A percentile compares a stretch with the other conserved stretches of the same genome.
Evolutionary conservation across 2,329 filamentous ascomycete species (phyloP).

Genomic region (Neoscytalidium dimidiatum): DNA sequence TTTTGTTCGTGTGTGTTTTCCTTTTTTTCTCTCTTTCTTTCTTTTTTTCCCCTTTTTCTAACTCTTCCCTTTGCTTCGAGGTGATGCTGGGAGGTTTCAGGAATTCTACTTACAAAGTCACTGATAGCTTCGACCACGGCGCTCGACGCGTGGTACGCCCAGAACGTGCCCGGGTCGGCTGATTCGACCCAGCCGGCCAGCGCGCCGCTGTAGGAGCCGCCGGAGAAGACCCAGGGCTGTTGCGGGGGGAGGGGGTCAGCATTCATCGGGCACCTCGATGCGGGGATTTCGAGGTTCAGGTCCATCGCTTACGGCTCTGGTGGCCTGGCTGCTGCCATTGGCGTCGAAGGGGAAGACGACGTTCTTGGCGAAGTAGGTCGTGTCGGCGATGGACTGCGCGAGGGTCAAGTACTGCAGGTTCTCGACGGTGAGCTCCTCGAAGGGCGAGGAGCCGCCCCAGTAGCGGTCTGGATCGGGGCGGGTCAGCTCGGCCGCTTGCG

Average conservation of each 20-base stretch:
- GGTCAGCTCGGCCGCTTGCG: background rate
- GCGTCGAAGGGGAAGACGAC: slow-evolving; percentile 57
- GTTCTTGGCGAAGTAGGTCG: slow-evolving; percentile 56
- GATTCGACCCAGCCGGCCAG: slow-evolving; percentile 59
- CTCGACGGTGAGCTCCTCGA: slow-evolving; percentile 51
- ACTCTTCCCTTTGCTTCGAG: no score
- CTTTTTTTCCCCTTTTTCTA: fast-evolving
- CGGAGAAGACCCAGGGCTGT: slow-evolving; percentile 57
- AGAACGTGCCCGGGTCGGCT: slow-evolving; percentile 57
- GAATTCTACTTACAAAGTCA: slow-evolving; percentile 40
- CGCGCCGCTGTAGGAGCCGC: slow-evolving; percentile 60
- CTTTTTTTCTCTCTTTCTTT: background rate
- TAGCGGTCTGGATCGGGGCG: slow-evolving; percentile 48
- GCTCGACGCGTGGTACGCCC: slow-evolving; percentile 61
- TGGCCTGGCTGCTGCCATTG: slow-evolving; percentile 50
- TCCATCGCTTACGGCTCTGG: slow-evolving; percentile 45
- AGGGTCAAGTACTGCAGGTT: slow-evolving; percentile 58
- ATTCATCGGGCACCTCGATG: no score
- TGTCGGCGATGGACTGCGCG: slow-evolving; percentile 55
- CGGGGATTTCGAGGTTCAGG: no score
- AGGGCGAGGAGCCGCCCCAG: slow-evolving; percentile 60
- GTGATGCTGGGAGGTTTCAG: no score
- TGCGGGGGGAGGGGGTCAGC: background rate
- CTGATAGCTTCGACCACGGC: slow-evolving; percentile 58
- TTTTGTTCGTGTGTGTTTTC: background rate